These are phyloP conservation scores for Podospora bellae-mahoneyi DNA, from an alignment of 495 filamentous ascomycete species.

Conservation along the genomic window DNA sequence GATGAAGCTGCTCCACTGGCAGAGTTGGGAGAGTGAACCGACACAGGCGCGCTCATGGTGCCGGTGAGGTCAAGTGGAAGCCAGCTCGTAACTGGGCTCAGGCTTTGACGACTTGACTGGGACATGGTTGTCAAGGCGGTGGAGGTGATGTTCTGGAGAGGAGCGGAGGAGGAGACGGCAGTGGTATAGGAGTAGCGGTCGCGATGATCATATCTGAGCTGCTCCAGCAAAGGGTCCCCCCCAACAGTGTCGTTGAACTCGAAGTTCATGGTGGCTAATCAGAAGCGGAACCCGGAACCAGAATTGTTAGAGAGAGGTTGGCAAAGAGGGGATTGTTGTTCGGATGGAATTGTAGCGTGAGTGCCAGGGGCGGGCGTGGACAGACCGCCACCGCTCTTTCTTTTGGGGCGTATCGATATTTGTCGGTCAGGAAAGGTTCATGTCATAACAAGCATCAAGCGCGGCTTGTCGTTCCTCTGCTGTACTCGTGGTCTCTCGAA, in stretches of 20 bases:
- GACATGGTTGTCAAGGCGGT: slow-evolving; percentile 45
- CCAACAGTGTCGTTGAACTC: slow-evolving; percentile 52
- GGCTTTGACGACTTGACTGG: slow-evolving; percentile 37
- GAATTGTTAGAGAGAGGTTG: slow-evolving; percentile 12
- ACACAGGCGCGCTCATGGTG: slow-evolving; percentile 30
- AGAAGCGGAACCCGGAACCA: slow-evolving; percentile 22
- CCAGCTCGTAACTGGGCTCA: slow-evolving; percentile 42
- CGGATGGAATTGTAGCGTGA: slow-evolving; percentile 33
- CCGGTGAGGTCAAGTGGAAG: slow-evolving; percentile 45
- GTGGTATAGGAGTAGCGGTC: slow-evolving; percentile 48
- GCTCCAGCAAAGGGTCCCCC: slow-evolving; percentile 51
- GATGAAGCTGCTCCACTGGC: slow-evolving; percentile 42
- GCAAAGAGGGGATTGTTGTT: slow-evolving; percentile 26
- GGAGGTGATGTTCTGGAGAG: slow-evolving; percentile 43
- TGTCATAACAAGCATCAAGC: slow-evolving; percentile 25
- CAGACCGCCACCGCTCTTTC: slow-evolving; percentile 40
- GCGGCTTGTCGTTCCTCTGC: not conserved
- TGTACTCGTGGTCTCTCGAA: not conserved
- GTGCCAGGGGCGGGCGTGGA: slow-evolving; percentile 20
- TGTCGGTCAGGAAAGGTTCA: slow-evolving; percentile 37
- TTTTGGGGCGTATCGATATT: not conserved
- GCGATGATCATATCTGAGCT: slow-evolving; percentile 51
- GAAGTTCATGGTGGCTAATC: slow-evolving; percentile 50
- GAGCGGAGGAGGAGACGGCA: slow-evolving; percentile 39
- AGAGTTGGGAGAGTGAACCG: slow-evolving; percentile 41